A percentile compares a stretch with the other conserved stretches of the same genome.
These are phyloP conservation scores for Colletotrichum horii DNA, from an alignment of 2,329 filamentous ascomycete genomes.

Conservation along the genomic window DNA sequence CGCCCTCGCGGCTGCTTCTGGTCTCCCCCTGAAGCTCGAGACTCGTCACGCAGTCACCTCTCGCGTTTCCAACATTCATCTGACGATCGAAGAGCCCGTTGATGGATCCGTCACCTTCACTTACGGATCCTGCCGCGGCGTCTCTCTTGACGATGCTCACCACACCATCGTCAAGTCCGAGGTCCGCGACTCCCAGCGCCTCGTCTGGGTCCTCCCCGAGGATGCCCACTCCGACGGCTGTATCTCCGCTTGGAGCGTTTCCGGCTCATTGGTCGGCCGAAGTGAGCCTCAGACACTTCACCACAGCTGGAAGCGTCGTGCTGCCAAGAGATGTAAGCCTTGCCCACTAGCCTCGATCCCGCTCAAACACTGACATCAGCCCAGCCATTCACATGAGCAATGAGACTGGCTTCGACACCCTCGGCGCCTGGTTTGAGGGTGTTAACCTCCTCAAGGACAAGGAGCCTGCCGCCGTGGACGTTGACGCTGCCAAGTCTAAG, in stretches of 20 bases:
- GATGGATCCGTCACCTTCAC: constrained; percentile 25
- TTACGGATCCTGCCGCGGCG: constrained; percentile 26
- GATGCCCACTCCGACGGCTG: constrained; percentile 36
- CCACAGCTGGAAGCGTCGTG: constrained; percentile 28
- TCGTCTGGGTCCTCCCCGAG: constrained; percentile 29
- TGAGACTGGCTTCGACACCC: constrained; percentile 48
- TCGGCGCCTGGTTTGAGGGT: constrained; percentile 70
- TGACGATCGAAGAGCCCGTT: constrained; percentile 21
- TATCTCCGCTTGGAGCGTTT: constrained; percentile 42
- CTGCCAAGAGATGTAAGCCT: constrained; percentile 17
- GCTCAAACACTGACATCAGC: constrained; percentile 25
- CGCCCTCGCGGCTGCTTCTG: constrained; percentile 16
- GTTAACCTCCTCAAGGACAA: constrained; percentile 63
- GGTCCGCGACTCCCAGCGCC: constrained; percentile 23
- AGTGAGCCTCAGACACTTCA: constrained; percentile 37
- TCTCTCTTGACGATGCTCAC: constrained; percentile 18
- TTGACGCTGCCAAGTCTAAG: constrained; percentile 59
- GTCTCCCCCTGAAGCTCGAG: constrained; percentile 36
- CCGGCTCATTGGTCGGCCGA: constrained; percentile 36
- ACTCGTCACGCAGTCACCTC: constrained; percentile 34
- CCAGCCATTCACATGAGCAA: constrained; percentile 52
- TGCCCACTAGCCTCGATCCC: background rate
- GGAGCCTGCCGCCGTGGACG: constrained; percentile 56
- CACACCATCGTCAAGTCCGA: constrained; percentile 24
- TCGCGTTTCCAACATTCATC: constrained; percentile 38